Evolutionary conservation across 352 stramenopile genomes (phyloP), one percentile per base, ranked within the genome.

Genomic region (Phytophthora foliorum): DNA sequence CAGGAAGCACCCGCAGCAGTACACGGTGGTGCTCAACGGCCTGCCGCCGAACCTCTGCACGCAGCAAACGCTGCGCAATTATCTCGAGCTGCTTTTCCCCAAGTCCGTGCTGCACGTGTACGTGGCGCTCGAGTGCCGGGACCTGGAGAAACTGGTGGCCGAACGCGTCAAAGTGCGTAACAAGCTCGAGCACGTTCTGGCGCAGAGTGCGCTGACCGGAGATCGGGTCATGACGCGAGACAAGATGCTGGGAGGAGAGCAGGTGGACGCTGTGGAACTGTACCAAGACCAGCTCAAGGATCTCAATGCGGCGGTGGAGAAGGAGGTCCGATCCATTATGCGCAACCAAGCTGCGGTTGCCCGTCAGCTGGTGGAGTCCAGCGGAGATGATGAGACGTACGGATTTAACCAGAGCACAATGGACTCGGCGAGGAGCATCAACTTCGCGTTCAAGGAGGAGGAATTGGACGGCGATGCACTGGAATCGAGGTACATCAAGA

Each of bases 31-130:
- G 27, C 68, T 95, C 24, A 91, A 91, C 54, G 88, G 82, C 1
- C 67, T 95, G 16, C 88, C 88, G n/a, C 77, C 79, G 11, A 79
- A 93, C 36, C 70, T 95, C 7, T 84, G 82, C 50, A 94, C 86
- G 29, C 80, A 89, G 39, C 82, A 94, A 55, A 93, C 84, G 29
- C 68, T 95, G 45, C 82, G 77, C 27, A 94, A 91, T 60, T 95
- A 93, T 57, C 54, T 95, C 38, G 77, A 93, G 38, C 54, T 86
- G 41, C 70, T 95, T 1, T 95, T 93, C 51, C 88, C 88, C 3
- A 80, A 81, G 19, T 84, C 83, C 1, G 81, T 95, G 10, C 60
- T 92, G 2, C 63, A 88, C 44, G 84, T 92, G 10, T 92, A 92
- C 56, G 82, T 95, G 13, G 82, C 86, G 21, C 57, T 95, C 8